Base-by-base conservation (phyloP, 257 asterid genomes). In the Scutellaria barbata region DNA sequence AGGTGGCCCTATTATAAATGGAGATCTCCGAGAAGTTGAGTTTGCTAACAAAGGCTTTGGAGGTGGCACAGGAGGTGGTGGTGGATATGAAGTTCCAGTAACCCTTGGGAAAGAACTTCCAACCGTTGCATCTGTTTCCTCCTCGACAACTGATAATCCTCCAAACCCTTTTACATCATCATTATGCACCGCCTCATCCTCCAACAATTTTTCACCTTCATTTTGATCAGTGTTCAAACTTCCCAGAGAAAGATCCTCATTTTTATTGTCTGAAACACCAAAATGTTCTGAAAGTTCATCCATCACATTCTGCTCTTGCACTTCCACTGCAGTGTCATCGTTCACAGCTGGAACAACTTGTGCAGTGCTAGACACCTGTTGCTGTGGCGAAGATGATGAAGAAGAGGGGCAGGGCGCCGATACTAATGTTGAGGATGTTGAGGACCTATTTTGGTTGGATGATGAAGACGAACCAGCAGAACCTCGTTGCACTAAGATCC, bases 11-110 rank as follows among this genome's bases (percentile, higher is more conserved):
- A 77, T 68, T 56, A 79, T 73, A 20, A 80, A 74, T 66, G 84
- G 51, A 79, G 74, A 72, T 81, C 88, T 88, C 79, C 96, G 74
- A 57, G 84, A 61, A 65, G 54, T 82, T n/a, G 81, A 81, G 83
- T 78, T 85, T 63, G 69, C 9, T n/a, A 85, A 75, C 72, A 85
- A 82, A 52, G 89, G 90, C 85, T 79, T 95, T 18, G 97, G 98
- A 68, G 99, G 98, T 39, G 99, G 99, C 52, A 87, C 82, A 45
- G 99, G 98, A 41, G 99, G 99, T 0, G 99, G 99, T 2, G 99
- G 99, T 2, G 99, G 99, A 82, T 79, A 80, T 22, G 96, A 83
- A 76, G 88, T 87, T 30, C 88, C 75, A 22, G 86, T 71, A 50
- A 72, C 82, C 80, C 73, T 80, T 71, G 76, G 88, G 81, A 78